Evolutionary conservation across 2,329 filamentous ascomycete species (phyloP).

Genomic region (Calonectria ilicicola): DNA sequence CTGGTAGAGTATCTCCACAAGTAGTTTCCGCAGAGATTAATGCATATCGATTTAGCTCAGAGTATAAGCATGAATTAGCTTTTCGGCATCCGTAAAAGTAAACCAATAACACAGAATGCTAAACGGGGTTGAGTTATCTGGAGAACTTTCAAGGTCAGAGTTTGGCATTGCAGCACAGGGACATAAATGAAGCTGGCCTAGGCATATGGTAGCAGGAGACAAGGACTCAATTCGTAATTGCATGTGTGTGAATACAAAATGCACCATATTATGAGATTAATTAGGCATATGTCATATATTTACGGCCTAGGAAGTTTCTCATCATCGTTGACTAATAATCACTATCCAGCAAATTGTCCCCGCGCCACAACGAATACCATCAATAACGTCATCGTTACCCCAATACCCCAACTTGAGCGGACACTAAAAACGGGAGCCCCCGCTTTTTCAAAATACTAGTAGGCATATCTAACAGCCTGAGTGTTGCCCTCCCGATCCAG

Average conservation of each 20-base stretch:
- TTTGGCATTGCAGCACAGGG: too few species aligned
- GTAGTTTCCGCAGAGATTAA: not conserved
- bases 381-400: not conserved
- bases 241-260: not conserved
- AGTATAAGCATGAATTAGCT: not conserved
- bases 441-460: constrained; percentile 17
- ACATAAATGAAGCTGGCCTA: too few species aligned
- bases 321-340: not conserved
- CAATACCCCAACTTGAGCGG: not conserved
- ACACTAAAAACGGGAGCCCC: not conserved
- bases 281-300: not conserved
- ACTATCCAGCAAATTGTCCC: not conserved
- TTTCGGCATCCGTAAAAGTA: too few species aligned
- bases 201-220: not conserved
- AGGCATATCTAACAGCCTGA: constrained; percentile 31
- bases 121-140: too few species aligned
- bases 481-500: constrained; percentile 32
- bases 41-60: not conserved
- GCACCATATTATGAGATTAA: not conserved
- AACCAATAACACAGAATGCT: too few species aligned
- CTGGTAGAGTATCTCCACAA: not conserved
- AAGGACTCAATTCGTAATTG: not conserved
- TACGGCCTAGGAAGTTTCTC: not conserved
- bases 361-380: not conserved
- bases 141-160: too few species aligned